phyloP scores from a whole-genome alignment of 768 basidiomycete genomes.

The Rhizopogon rudus region DNA sequence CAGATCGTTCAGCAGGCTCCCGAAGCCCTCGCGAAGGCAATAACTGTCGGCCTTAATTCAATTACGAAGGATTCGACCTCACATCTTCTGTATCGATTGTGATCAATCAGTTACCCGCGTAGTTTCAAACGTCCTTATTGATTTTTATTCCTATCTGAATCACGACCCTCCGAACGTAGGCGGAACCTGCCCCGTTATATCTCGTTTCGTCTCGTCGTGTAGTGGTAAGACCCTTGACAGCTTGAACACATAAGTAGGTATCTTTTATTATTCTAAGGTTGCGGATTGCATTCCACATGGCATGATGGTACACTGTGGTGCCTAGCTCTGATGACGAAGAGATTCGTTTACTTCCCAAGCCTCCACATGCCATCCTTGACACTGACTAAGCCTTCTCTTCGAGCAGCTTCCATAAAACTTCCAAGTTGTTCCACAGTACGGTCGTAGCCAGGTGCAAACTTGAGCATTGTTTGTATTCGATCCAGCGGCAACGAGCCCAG shows the following conservation, averaged over 20 bases:
- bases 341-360: constrained; percentile 22
- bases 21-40: constrained; percentile 30
- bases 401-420: constrained; percentile 76
- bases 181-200: too few relatives aligned
- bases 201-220: background rate
- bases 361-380: constrained; percentile 71
- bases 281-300: background rate
- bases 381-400: constrained; percentile 69
- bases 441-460: constrained; percentile 79
- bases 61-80: constrained; percentile 2
- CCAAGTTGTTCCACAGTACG: constrained; percentile 74
- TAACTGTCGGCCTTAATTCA: constrained; percentile 30
- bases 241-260: background rate
- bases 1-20: constrained; percentile 45
- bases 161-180: too few relatives aligned
- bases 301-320: background rate
- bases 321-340: background rate
- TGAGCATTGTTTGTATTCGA: constrained; percentile 87
- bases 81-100: constrained; percentile 1
- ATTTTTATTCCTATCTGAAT: too few relatives aligned
- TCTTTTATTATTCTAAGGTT: background rate
- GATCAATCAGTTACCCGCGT: background rate
- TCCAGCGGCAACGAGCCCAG: constrained; percentile 70
- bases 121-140: too few relatives aligned
- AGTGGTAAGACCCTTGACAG: background rate